Base-by-base conservation (phyloP, 176 grass and related monocot species). In the Raddia guianensis region DNA sequence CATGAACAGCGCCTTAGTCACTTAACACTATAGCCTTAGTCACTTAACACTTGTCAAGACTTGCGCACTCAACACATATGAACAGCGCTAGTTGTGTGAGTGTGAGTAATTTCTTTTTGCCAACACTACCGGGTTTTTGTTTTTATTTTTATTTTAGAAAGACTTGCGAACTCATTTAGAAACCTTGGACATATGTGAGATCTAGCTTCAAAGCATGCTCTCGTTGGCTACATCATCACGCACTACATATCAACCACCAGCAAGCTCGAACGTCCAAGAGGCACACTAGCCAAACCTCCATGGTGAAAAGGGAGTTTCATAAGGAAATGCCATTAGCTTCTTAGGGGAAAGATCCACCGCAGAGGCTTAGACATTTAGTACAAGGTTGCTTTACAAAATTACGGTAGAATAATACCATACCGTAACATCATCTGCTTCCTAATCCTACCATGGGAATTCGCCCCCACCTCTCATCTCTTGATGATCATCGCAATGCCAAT, bases 361-460 rank as follows among this genome's bases (percentile, higher is more conserved):
- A 49, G n/a, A n/a, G n/a, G n/a, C n/a, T n/a, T n/a, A n/a, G 12
- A 46, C 62, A 82, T 37, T 33, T 11, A 52, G 34, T 60, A 76
- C 76, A 70, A 15, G 65, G 85, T 81, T 80, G 48, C 40, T 86
- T 90, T 86, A 90, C 83, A 86, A 54, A 86, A 54, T 73, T 68
- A 73, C 60, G 67, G 45, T 40, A 46, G 15, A 63, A 61, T 79
- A 83, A 34, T 27, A 27, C 27, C 52, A 44, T 37, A 82, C 66
- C 27, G 18, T n/a, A 72, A 11, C 59, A 18, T 50, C 59, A 18
- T 50, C 66, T 27, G 46, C 69, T 55, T 63, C 18, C 83, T 73
- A 49, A 82, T 86, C 34, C 67, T 82, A 74, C 32, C 74, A 53
- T 60, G 20, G 16, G 51, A 49, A 81, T 45, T 42, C n/a, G 21